Base-by-base conservation (phyloP, 2,329 filamentous ascomycete species). In the Chrysoporthe austroafricana region DNA sequence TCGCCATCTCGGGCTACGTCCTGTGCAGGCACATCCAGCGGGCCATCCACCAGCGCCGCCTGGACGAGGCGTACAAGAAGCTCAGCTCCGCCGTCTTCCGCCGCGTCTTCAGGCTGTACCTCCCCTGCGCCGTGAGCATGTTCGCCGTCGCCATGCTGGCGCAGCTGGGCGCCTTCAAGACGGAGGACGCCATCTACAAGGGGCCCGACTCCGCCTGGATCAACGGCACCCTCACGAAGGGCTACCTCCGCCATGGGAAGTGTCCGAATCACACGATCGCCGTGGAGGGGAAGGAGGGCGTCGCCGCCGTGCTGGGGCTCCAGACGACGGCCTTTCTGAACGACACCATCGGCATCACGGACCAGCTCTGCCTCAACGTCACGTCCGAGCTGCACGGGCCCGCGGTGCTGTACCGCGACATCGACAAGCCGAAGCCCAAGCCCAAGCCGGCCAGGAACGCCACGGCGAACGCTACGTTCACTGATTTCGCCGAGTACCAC, bases 1-100 rank as follows among this genome's bases (percentile, higher is more conserved):
- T 81, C 62, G 79, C 78, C 71, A 80, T 81, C 39, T 81, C 79
- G 0, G 79, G 79, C n/a, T 81, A 81, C 62, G 79, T 81, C 36
- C 73, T 81, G 44, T 79, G 76, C 32, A 75, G 79, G 6, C 78
- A 80, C 64, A 77, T 80, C 26, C 66, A 81, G 14, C 70, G 76
- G n/a, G 69, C 76, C 5, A 79, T 80, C 0, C 76, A 79, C 48
- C 75, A 79, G 64, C 76, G 75, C 1, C 75, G 77, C 21, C 67
- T 78, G 13, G 77, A 79, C 18, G 73, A 72, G 26, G 77, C 74
- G n/a, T 79, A 79, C 67, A 74, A 77, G 67, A 75, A 73, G 26
- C 77, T 81, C 44, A 76, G 77, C 0, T 80, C 78, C 0, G 73
- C 79, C 9, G 77, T 78, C 26, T 78, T 81, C 34, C 68, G 79